Evolutionary conservation across 306 rosid species (phyloP), one percentile per base, ranked within the genome.

Genomic region (Arachis stenosperma): DNA sequence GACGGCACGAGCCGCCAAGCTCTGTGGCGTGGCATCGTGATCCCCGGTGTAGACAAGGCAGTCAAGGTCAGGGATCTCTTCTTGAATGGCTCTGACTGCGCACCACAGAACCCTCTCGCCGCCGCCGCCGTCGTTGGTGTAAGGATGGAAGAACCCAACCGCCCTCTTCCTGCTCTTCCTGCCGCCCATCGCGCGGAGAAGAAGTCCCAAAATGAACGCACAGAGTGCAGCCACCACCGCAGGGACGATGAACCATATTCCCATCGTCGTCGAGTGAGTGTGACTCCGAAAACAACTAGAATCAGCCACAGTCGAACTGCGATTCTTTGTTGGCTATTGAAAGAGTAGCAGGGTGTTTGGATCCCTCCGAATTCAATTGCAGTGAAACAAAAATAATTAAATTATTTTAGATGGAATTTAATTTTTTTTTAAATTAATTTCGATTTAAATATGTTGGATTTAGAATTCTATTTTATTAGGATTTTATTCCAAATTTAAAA

Each of bases 51-150:
- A 91, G 12, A 94, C 76, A 56, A 86, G 29, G 80, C 93, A 88
- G 0, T 83, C 84, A 36, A 94, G 89, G 69, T 53, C 74, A 33
- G 88, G 90, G 68, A 61, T 78, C 37, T 83, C 86, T 4, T 91
- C 97, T 67, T 94, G 96, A 69, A 91, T 54, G 56, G 89, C 93
- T 87, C 83, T 94, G 48, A 94, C 90, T 52, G 93, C 93, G 69
- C 97, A 91, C 99, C 99, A 94, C 5, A 94, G 81, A 9, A 94
- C 97, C 68, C 95, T 79, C 73, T 94, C 99, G 5, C 99, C 93
- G 8, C 97, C 99, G 47, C 95, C 97, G 7, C 96, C 97, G 41
- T 89, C 95, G 75, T 91, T 91, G 77, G 99, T 91, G 83, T 83
- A 94, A 4, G 97, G 99, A 64, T 94, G 97, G 86, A 94, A 91